Conservation (phyloP, 2,329 filamentous ascomycete species). For the Exophiala calicioides region DNA sequence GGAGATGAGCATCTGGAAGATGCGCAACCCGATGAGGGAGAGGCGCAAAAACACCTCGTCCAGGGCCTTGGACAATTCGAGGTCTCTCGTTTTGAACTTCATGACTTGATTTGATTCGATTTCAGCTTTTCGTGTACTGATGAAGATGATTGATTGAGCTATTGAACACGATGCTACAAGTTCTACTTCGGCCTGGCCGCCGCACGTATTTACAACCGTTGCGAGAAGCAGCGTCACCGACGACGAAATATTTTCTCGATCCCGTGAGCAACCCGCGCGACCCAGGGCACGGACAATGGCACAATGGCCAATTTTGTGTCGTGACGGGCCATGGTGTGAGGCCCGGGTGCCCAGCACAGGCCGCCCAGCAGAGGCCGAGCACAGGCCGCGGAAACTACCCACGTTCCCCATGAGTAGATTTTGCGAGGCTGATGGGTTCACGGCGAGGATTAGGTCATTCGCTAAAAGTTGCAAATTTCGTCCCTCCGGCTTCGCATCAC, state of each 20-base stretch:
- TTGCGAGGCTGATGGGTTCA: no score
- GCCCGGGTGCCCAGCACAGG: no score
- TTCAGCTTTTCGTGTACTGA: no score
- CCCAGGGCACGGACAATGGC: no score
- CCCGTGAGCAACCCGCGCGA: constrained; percentile 1
- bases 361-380: no score
- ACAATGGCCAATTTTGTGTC: no score
- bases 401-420: no score
- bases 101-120: constrained; percentile 8
- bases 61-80: constrained; percentile 18
- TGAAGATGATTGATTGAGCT: background rate
- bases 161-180: background rate
- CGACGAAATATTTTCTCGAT: constrained; percentile 1
- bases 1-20: constrained; percentile 13
- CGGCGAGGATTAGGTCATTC: no score
- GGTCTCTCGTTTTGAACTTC: constrained; percentile 23
- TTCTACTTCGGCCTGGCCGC: background rate
- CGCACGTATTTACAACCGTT: no score
- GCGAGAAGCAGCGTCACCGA: background rate
- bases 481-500: no score
- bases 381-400: no score
- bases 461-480: no score
- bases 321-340: background rate
- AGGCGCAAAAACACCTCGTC: constrained; percentile 25
- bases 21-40: constrained; percentile 17